Percentiles rank a stretch among this genome's conserved stretches.
These are phyloP conservation scores for Vairimorpha ceranae DNA, from an alignment of 371 early-diverging fungal genomes.

Conservation along the genomic window DNA sequence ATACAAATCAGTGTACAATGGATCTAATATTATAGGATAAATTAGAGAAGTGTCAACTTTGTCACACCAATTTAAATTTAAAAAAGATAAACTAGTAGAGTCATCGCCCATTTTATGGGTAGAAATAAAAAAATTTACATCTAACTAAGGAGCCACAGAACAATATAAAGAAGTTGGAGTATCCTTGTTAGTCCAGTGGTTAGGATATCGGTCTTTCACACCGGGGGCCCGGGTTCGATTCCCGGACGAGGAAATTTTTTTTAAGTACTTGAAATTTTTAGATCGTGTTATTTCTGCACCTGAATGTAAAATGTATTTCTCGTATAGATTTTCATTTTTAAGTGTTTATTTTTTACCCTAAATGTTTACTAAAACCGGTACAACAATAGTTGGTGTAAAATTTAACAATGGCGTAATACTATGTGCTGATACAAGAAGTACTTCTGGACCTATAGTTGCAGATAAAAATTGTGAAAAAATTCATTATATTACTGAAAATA, in stretches of 20 bases:
- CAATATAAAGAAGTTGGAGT: too few relatives aligned
- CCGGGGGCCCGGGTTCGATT: conserved; percentile 50
- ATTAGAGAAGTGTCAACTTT: neutral
- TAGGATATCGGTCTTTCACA: conserved; percentile 50
- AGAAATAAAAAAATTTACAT: too few relatives aligned
- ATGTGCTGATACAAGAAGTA: conserved; percentile 97
- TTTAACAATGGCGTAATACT: conserved; percentile 75
- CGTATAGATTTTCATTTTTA: neutral
- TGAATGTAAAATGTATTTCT: too few relatives aligned
- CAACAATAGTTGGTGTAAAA: conserved; percentile 72
- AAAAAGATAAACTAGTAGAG: conserved; percentile 18
- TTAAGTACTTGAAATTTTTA: neutral
- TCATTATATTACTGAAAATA: conserved; percentile 92
- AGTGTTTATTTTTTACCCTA: neutral
- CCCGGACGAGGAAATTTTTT: conserved; percentile 37
- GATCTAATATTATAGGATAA: conserved; percentile 16
- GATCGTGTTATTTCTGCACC: neutral
- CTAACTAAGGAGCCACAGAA: too few relatives aligned
- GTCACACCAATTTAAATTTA: conserved; percentile 12
- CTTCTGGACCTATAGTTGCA: conserved; percentile 88
- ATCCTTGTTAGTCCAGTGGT: conserved; percentile 47
- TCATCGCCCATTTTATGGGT: neutral
- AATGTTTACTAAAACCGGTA: conserved; percentile 76
- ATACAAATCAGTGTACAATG: conserved; percentile 4
- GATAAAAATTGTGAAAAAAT: conserved; percentile 99